phyloP scores from a whole-genome alignment of 2,329 filamentous ascomycete species.

The Scedosporium apiospermum region DNA sequence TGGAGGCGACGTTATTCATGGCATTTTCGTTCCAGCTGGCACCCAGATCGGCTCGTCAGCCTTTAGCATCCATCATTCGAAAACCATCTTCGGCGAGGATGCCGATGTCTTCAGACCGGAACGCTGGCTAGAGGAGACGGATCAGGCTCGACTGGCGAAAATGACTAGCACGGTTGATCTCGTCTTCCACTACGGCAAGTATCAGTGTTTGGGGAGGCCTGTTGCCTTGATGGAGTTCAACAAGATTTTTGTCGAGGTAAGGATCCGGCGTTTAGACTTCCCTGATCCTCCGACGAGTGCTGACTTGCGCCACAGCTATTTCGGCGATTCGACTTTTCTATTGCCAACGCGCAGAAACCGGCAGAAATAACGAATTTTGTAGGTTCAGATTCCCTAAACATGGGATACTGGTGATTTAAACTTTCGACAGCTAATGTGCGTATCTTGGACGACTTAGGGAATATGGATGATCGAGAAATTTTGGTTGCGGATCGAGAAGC shows the following conservation, averaged over 20 bases:
- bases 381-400: not conserved
- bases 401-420: not conserved
- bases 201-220: conserved; percentile 34
- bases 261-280: not conserved
- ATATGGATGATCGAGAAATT: conserved; percentile 6
- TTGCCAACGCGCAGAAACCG: not conserved
- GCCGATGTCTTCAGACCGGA: conserved; percentile 35
- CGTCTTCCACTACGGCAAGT: conserved; percentile 33
- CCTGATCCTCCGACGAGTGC: not conserved
- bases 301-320: not conserved
- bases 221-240: conserved; percentile 34
- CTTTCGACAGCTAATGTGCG: not conserved
- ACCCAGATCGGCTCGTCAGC: conserved; percentile 33
- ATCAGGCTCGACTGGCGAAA: conserved; percentile 20
- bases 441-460: not conserved
- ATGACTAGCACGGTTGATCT: conserved; percentile 31
- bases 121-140: conserved; percentile 29
- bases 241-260: conserved; percentile 33
- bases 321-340: conserved; percentile 3
- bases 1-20: conserved; percentile 26
- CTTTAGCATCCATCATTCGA: conserved; percentile 28
- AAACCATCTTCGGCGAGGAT: conserved; percentile 27
- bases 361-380: not conserved
- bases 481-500: conserved; percentile 1
- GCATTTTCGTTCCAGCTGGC: conserved; percentile 33